Evolutionary conservation across 2,329 filamentous ascomycete species (phyloP), one percentile per base, ranked within the genome.

Genomic region (Mollisia scopiformis): DNA sequence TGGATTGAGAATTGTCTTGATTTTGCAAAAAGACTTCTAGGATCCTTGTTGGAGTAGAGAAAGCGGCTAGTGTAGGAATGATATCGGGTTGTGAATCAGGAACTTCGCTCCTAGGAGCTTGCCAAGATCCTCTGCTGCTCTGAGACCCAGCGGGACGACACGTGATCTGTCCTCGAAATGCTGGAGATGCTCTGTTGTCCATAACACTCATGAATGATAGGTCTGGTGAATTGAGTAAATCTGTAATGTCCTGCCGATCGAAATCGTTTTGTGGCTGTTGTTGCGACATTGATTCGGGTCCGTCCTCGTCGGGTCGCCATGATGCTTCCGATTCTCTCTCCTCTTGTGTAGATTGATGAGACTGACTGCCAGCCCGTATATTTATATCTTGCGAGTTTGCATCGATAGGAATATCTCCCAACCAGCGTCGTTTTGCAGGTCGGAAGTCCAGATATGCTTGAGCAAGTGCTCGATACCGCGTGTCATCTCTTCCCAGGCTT

Each of bases 51-150:
- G 84, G 84, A 0, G 85, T 82, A 19, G 74, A 77, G 25, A 77
- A 75, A 14, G 69, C 68, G 1, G 69, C 51, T 1, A 77, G 62
- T 0, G 66, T 62, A 13, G 72, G 53, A 69, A 74, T 63, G 56
- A 76, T 74, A 7, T 75, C 71, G 0, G 78, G 80, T 64, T 84
- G 80, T 0, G 85, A 88, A 67, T 88, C 85, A 10, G 76, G 78
- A 21, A 88, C 77, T 28, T 82, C 75, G 59, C 82, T 86, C 0
- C 81, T 78, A 2, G 79, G 80, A 14, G 77, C 72, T 47, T 71
- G 69, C 77, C 77, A 81, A 53, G 79, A 78, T 11, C 59, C 55
- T 33, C 50, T 41, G 50, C 16, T 46, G 25, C 6, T 31, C 23
- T 28, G 31, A 14, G 35, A 37, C 11, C 19, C 6, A 55, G 39